These are phyloP conservation scores for Parasitella parasitica DNA, from an alignment of 371 early-diverging fungal genomes.

Conservation along the genomic window DNA sequence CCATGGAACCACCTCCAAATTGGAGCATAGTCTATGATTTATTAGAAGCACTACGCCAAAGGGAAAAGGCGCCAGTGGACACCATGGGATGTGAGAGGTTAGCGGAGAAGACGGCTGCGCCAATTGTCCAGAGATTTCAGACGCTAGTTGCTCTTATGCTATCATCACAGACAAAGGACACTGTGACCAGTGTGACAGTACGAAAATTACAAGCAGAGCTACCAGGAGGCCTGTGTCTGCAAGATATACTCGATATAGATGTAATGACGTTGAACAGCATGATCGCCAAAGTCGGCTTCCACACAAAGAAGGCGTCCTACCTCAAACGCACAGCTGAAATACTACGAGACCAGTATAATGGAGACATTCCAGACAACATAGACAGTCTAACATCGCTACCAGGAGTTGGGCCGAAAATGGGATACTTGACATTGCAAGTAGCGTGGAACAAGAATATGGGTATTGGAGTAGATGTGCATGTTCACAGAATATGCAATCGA, in stretches of 20 bases:
- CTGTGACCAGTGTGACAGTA: conserved; percentile 82
- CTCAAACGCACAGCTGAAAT: conserved; percentile 79
- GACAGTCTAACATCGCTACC: conserved; percentile 82
- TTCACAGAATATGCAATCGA: conserved; percentile 92
- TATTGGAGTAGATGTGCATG: conserved; percentile 99
- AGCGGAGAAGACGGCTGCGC: conserved; percentile 49
- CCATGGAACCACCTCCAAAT: conserved; percentile 39
- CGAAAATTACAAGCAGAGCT: conserved; percentile 60
- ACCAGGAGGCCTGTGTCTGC: conserved; percentile 65
- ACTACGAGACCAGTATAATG: conserved; percentile 67
- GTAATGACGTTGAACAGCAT: conserved; percentile 65
- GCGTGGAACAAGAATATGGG: conserved; percentile 91
- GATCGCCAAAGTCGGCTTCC: conserved; percentile 90
- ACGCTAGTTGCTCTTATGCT: conserved; percentile 91
- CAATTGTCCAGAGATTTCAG: conserved; percentile 77
- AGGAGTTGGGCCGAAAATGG: conserved; percentile 99
- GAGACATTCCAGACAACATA: conserved; percentile 86
- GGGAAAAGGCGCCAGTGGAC: conserved; percentile 89
- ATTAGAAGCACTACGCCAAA: conserved; percentile 63
- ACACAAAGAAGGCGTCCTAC: conserved; percentile 80
- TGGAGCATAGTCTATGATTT: conserved; percentile 71
- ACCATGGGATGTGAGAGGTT: conserved; percentile 90
- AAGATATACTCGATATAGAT: conserved; percentile 56
- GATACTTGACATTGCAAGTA: conserved; percentile 75
- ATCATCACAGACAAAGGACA: conserved; percentile 97